A percentile compares a stretch with the other conserved stretches of the same genome.
Conservation (phyloP, 768 basidiomycete species). For the Leucosporidium creatinivorum region DNA sequence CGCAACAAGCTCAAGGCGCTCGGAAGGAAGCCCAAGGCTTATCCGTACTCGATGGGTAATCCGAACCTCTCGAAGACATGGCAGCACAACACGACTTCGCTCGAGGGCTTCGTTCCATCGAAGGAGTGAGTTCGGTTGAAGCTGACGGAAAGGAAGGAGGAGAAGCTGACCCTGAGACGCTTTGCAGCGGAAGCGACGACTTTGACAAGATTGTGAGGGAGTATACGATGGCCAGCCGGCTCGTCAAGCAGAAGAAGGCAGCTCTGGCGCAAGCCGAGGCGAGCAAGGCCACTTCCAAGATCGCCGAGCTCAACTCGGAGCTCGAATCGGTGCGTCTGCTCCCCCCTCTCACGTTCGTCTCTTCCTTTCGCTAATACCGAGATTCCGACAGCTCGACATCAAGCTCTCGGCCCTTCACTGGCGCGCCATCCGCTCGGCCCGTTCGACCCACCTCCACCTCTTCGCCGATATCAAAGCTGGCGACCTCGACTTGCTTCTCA, state of each 20-base stretch:
- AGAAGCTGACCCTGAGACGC: neutral
- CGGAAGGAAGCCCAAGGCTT: neutral
- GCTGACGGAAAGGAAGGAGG: too few relatives aligned
- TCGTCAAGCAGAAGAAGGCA: neutral
- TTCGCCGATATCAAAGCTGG: conserved; percentile 72
- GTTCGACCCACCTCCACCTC: conserved; percentile 63
- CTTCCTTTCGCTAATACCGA: too few relatives aligned
- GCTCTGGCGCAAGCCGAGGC: neutral
- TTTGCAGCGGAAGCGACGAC: conserved; percentile 2
- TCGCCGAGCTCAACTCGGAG: conserved; percentile 52
- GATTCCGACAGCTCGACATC: conserved; percentile 4
- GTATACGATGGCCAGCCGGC: conserved; percentile 1
- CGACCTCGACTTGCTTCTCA: conserved; percentile 53
- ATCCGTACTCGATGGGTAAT: conserved; percentile 20
- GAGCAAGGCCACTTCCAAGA: neutral
- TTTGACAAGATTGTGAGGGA: conserved; percentile 12
- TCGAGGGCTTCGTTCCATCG: conserved; percentile 13
- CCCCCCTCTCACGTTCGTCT: neutral
- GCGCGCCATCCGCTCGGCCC: conserved; percentile 69
- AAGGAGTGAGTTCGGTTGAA: neutral
- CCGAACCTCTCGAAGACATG: conserved; percentile 3
- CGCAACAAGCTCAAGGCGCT: neutral
- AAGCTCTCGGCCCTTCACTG: conserved; percentile 58
- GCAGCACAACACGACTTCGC: conserved; percentile 2
- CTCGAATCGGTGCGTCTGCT: conserved; percentile 55